Evolutionary conservation across 2,329 filamentous ascomycete species (phyloP), one percentile per base, ranked within the genome.

Genomic region (Didymella sp.): DNA sequence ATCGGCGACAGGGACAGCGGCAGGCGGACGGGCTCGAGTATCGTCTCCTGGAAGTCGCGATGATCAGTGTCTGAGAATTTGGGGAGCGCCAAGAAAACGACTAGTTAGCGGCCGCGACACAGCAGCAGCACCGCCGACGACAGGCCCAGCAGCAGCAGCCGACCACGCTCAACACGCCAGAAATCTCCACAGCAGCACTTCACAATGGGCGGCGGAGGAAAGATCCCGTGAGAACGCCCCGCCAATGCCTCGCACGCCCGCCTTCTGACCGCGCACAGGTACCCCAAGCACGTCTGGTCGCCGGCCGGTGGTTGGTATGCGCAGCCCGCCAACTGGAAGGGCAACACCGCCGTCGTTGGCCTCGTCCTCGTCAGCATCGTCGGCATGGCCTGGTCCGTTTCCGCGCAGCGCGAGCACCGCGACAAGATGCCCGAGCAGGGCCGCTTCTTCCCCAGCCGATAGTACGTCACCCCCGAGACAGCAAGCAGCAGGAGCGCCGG

Each of bases 211-310:
- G 73, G 72, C 81, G 92, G 92, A 82, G 88, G 86, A 79, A 90
- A 90, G 80, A 84, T 90, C 68, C 85, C 86, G 85, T 90, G 84
- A 56, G 73, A 38, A 9, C 6, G 15, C 6, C 17, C 24, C 15
- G 45, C 49, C 67, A 68, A 61, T 68, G 51, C 50, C 57, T 33
- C 45, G 33, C 28, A 22, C 25, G 40, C 28, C 28, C 56, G 56
- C 19, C 38, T 22, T 46, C 62, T 72, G 52, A 72, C 66, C 33
- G 25, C 21, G 40, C 44, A n/a, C 71, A 96, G 92, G 75, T 96
- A 96, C 81, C 93, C 92, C 78, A 97, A 96, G 85, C 94, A 99
- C 84, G 92, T 99, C 85, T 99, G 95, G 95, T 98, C 95, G 74
- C 95, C 95, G 61, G 84, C 94, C 65, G 95, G 95, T 85, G 95